Evolutionary conservation across 2,329 filamentous ascomycete genomes (phyloP).

Genomic region (Rhinocladiella similis): DNA sequence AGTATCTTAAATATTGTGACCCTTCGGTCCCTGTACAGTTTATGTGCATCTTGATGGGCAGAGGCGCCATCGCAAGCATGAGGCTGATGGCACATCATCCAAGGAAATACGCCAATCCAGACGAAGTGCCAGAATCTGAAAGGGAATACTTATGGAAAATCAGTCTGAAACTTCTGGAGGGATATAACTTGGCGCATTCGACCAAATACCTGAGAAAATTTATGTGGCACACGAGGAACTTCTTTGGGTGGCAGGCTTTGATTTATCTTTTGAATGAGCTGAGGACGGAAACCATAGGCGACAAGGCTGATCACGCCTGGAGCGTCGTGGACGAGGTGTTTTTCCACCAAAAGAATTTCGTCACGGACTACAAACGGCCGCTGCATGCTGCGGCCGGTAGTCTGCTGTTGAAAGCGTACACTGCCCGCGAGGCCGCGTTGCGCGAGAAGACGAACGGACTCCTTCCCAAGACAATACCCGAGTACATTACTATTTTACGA

Average conservation of each 20-base stretch:
- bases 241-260: conserved; percentile 55
- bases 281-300: conserved; percentile 37
- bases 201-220: conserved; percentile 43
- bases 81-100: conserved; percentile 50
- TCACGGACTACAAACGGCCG: conserved; percentile 37
- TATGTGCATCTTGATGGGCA: conserved; percentile 45
- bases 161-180: conserved; percentile 40
- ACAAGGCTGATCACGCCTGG: conserved; percentile 46
- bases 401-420: conserved; percentile 48
- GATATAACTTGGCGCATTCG: conserved; percentile 42
- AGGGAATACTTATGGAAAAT: conserved; percentile 42
- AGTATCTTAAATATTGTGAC: conserved; percentile 55
- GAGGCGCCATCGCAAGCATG: conserved; percentile 45
- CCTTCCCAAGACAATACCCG: conserved; percentile 21
- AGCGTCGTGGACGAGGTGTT: conserved; percentile 45
- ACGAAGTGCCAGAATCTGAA: conserved; percentile 35
- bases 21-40: conserved; percentile 50
- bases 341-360: conserved; percentile 43
- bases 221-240: conserved; percentile 47
- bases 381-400: conserved; percentile 46
- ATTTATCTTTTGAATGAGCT: conserved; percentile 52
- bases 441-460: conserved; percentile 22
- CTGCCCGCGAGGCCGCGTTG: conserved; percentile 28
- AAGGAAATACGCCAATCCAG: conserved; percentile 34
- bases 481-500: conserved; percentile 24